Conservation (phyloP, 2,329 filamentous ascomycete species). For the Zymoseptoria ardabiliae region DNA sequence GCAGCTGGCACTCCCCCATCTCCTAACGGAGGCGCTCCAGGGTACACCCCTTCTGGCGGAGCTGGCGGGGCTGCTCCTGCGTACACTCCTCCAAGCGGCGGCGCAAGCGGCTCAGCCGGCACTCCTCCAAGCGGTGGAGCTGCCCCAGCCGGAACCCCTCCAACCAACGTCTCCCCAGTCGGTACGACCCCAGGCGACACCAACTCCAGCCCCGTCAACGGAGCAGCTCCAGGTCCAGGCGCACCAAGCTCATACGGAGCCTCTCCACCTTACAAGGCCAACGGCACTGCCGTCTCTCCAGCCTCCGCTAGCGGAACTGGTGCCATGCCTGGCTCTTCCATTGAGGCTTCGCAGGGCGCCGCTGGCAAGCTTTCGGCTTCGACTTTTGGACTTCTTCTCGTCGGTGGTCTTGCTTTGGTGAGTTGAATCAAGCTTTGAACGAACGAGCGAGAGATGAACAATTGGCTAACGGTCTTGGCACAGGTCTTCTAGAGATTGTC, state of each 20-base stretch:
- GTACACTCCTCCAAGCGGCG: no score
- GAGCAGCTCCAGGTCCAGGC: neutral
- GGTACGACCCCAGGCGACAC: neutral
- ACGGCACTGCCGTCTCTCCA: slow-evolving; percentile 7
- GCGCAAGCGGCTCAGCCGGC: no score
- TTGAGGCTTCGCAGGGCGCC: slow-evolving; percentile 2
- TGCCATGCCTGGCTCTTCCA: neutral
- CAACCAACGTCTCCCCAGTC: neutral
- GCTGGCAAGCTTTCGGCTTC: slow-evolving; percentile 8
- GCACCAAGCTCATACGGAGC: neutral
- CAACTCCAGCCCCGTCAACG: neutral
- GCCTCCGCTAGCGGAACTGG: slow-evolving; percentile 8
- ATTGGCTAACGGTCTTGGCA: neutral
- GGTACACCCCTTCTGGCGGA: no score
- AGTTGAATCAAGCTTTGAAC: neutral
- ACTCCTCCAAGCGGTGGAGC: no score
- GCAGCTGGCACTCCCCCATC: no score
- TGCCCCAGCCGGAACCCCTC: no score
- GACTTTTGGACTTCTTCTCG: slow-evolving; percentile 10
- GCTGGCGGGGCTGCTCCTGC: neutral
- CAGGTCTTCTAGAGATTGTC: neutral
- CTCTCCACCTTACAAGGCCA: slow-evolving; percentile 1
- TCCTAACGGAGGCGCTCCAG: no score
- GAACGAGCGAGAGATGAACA: neutral
- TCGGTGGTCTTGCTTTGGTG: slow-evolving; percentile 12